Percentiles rank a stretch among this genome's conserved stretches.
Conservation (phyloP, 495 filamentous ascomycete species). For the Echria macrotheca region DNA sequence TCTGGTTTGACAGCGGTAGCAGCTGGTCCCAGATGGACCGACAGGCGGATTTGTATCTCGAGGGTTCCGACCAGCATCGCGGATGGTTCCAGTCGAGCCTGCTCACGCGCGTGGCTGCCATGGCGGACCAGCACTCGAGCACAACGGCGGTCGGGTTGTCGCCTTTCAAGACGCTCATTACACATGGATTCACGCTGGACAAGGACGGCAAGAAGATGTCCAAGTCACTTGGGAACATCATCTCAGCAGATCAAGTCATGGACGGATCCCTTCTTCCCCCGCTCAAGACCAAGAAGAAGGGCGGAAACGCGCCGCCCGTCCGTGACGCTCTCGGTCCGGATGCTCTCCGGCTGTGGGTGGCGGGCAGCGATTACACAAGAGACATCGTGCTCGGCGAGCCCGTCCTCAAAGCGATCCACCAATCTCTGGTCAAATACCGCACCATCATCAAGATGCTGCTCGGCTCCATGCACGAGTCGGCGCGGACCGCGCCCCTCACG, state of each 20-base stretch:
- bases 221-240: constrained; percentile 90
- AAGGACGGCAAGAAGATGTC: constrained; percentile 93
- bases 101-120: constrained; percentile 65
- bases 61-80: constrained; percentile 92
- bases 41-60: constrained; percentile 82
- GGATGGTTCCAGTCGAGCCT: constrained; percentile 99
- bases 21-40: constrained; percentile 70
- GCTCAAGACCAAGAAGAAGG: constrained; percentile 38
- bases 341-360: constrained; percentile 87
- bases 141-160: constrained; percentile 25
- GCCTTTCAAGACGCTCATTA: constrained; percentile 82
- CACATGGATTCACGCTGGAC: constrained; percentile 92
- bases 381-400: constrained; percentile 75
- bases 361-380: constrained; percentile 81
- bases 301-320: constrained; percentile 10
- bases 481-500: constrained; percentile 37
- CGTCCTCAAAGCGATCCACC: constrained; percentile 68
- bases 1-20: constrained; percentile 98
- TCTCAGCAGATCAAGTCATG: constrained; percentile 78
- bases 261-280: constrained; percentile 58
- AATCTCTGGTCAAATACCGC: constrained; percentile 74
- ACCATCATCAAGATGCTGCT: constrained; percentile 83
- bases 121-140: constrained; percentile 19
- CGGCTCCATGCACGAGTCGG: constrained; percentile 66
- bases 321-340: constrained; percentile 61